Conservation (phyloP, 208 protist genomes). For the Crithidia acanthocephali region DNA sequence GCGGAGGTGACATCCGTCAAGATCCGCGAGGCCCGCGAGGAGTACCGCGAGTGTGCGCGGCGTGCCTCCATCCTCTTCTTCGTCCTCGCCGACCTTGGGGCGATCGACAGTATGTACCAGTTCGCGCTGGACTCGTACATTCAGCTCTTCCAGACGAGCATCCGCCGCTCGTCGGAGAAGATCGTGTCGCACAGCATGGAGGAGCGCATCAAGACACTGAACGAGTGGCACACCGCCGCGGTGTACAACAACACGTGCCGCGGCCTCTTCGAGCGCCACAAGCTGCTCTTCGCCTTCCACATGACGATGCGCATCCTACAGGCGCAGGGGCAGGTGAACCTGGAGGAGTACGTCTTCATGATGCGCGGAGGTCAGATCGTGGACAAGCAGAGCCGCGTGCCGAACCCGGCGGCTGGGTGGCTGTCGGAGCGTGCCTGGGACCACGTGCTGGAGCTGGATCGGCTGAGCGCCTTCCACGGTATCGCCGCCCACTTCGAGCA, state of each 20-base stretch:
- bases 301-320: conserved; percentile 98
- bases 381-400: conserved; percentile 92
- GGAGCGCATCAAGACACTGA: conserved; percentile 95
- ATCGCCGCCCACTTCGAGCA: conserved; percentile 97
- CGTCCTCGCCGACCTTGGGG: conserved; percentile 96
- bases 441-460: conserved; percentile 97
- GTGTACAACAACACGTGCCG: conserved; percentile 98
- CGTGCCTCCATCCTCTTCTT: conserved; percentile 98
- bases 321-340: conserved; percentile 88
- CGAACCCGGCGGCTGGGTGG: conserved; percentile 97
- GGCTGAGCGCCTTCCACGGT: conserved; percentile 95
- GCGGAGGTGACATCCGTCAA: conserved; percentile 95
- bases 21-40: conserved; percentile 96
- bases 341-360: conserved; percentile 98
- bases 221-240: conserved; percentile 97
- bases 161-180: conserved; percentile 94
- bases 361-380: conserved; percentile 96
- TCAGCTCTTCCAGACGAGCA: conserved; percentile 95
- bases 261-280: conserved; percentile 99
- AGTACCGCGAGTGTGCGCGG: conserved; percentile 95
- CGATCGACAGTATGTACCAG: conserved; percentile 99
- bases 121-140: conserved; percentile 99
- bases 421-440: conserved; percentile 97
- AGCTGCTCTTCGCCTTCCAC: conserved; percentile 99
- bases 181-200: conserved; percentile 85